phyloP scores from a whole-genome alignment of 192 early-diverging fungal genomes.

The Umbelopsis isabellina region DNA sequence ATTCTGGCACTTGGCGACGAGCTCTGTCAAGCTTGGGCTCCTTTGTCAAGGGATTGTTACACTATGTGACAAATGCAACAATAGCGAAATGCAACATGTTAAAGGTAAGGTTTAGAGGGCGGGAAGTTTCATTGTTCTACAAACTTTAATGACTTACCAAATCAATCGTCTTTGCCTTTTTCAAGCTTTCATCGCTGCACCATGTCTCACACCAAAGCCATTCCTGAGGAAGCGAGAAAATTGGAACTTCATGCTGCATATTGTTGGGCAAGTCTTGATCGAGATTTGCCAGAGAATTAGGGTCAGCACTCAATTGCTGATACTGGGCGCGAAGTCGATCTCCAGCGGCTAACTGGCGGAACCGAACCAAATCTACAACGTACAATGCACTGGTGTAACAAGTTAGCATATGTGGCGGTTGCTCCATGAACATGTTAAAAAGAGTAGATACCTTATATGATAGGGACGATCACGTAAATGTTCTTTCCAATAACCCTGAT shows the following conservation, averaged over 20 bases:
- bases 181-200: conserved; percentile 86
- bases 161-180: conserved; percentile 96
- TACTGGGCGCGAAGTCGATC: conserved; percentile 93
- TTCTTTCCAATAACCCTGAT: conserved; percentile 91
- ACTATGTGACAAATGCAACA: conserved; percentile 50
- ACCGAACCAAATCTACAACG: conserved; percentile 91
- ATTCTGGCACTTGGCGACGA: conserved; percentile 89
- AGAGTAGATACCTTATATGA: conserved; percentile 73
- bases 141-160: conserved; percentile 58
- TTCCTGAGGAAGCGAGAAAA: conserved; percentile 91
- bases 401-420: no score
- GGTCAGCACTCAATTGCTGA: conserved; percentile 87
- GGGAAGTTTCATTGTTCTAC: background rate
- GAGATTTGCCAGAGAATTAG: conserved; percentile 88
- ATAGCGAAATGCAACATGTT: background rate
- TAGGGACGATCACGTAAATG: conserved; percentile 89
- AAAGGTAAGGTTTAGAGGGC: background rate
- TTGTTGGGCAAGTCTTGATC: conserved; percentile 99
- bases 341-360: conserved; percentile 92
- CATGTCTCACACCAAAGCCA: conserved; percentile 99
- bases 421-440: background rate
- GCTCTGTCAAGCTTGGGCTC: conserved; percentile 98
- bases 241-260: conserved; percentile 90
- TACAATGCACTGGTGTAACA: conserved; percentile 74
- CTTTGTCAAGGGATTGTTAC: conserved; percentile 98